A percentile compares a stretch with the other conserved stretches of the same genome.
Evolutionary conservation across 2,329 filamentous ascomycete genomes (phyloP).

Genomic region (Arthrinium phaeospermum): DNA sequence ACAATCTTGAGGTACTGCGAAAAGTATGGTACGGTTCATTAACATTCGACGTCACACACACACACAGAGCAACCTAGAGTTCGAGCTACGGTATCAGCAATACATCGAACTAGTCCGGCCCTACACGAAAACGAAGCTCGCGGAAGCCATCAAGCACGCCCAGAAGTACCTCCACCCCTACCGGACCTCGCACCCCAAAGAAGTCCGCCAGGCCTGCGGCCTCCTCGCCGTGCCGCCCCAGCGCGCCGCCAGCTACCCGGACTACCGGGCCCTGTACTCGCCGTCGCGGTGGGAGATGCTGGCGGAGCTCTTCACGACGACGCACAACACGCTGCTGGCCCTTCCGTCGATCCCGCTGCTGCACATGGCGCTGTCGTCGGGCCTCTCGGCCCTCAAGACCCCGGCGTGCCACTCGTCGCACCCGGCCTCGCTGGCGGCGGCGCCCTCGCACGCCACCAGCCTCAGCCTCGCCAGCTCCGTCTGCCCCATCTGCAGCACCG

Average conservation of each 20-base stretch:
- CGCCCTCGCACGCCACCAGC: slow-evolving; percentile 48
- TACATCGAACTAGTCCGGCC: slow-evolving; percentile 87
- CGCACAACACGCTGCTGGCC: slow-evolving; percentile 84
- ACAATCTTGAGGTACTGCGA: neutral
- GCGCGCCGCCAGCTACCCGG: slow-evolving; percentile 44
- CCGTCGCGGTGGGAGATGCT: slow-evolving; percentile 75
- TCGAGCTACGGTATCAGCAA: slow-evolving; percentile 91
- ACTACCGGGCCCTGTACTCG: slow-evolving; percentile 70
- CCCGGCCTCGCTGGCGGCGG: slow-evolving; percentile 33
- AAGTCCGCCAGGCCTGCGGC: slow-evolving; percentile 76
- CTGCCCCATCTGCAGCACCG: slow-evolving; percentile 94
- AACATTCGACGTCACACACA: slow-evolving; percentile 19
- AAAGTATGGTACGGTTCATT: neutral
- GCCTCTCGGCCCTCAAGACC: slow-evolving; percentile 93
- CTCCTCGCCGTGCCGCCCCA: slow-evolving; percentile 77
- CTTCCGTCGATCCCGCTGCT: slow-evolving; percentile 84
- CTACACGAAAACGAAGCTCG: slow-evolving; percentile 56
- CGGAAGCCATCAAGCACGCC: slow-evolving; percentile 82
- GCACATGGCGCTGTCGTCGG: slow-evolving; percentile 88
- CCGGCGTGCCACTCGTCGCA: slow-evolving; percentile 80
- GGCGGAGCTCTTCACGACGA: slow-evolving; percentile 79
- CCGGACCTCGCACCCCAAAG: slow-evolving; percentile 68
- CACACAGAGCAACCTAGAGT: slow-evolving; percentile 71
- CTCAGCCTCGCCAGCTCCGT: slow-evolving; percentile 69
- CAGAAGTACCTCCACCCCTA: slow-evolving; percentile 80